phyloP scores from a whole-genome alignment of 192 early-diverging fungal species.

The Coemansia aciculifera region DNA sequence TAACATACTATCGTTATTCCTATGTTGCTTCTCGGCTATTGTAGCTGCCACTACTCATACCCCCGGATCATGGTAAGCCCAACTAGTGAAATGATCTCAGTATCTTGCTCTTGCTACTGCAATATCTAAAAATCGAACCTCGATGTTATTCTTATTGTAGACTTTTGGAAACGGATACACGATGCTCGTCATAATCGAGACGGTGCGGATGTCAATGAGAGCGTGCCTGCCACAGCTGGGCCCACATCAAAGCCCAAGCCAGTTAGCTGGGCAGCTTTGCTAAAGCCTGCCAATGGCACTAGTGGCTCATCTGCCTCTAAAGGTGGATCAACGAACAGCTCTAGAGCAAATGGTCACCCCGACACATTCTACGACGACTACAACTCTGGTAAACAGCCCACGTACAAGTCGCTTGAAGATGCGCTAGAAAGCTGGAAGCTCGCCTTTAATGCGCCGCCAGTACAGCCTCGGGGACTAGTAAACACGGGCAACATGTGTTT shows the following conservation, averaged over 20 bases:
- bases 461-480: slow-evolving; percentile 88
- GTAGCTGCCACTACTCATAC: slow-evolving; percentile 12
- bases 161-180: not conserved
- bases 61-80: slow-evolving; percentile 9
- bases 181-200: not conserved
- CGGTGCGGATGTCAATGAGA: not conserved
- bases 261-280: slow-evolving; percentile 41
- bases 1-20: not conserved
- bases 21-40: not conserved
- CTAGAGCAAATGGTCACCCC: slow-evolving; percentile 63
- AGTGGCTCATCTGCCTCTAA: slow-evolving; percentile 23
- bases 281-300: slow-evolving; percentile 14
- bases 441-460: slow-evolving; percentile 32
- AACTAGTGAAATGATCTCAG: not conserved
- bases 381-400: slow-evolving; percentile 4
- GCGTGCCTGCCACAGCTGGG: not conserved
- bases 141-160: not conserved
- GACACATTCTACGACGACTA: slow-evolving; percentile 56
- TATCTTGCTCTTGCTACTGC: not conserved
- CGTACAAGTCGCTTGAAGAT: slow-evolving; percentile 40
- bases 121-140: not conserved
- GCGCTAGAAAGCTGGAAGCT: slow-evolving; percentile 34
- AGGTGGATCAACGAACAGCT: slow-evolving; percentile 50
- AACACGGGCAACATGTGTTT: slow-evolving; percentile 99
- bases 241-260: slow-evolving; percentile 37